phyloP scores from a whole-genome alignment of 495 filamentous ascomycete genomes.

The Aspergillus campestris region DNA sequence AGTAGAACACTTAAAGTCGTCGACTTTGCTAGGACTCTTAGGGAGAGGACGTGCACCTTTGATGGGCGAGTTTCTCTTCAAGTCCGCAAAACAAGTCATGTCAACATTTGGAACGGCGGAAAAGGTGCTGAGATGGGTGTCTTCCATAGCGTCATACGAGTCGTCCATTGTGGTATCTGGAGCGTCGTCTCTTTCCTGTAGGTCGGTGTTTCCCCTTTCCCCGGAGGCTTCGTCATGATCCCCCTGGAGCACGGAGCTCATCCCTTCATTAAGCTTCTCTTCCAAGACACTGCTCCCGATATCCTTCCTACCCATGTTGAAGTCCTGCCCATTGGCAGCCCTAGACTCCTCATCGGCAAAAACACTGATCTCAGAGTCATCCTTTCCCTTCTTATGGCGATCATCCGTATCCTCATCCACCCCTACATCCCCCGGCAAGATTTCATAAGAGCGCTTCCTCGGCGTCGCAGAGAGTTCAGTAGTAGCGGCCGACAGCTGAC shows the following conservation, averaged over 20 bases:
- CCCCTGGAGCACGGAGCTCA: conserved; percentile 35
- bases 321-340: conserved; percentile 16
- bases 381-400: conserved; percentile 26
- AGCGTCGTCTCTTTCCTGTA: conserved; percentile 13
- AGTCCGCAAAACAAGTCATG: conserved; percentile 73
- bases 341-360: conserved; percentile 25
- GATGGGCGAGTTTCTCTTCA: conserved; percentile 50
- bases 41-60: conserved; percentile 35
- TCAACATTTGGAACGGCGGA: conserved; percentile 70
- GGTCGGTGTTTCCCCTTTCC: conserved; percentile 15
- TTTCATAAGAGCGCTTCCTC: conserved; percentile 33
- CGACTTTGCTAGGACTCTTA: conserved; percentile 12
- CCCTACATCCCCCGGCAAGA: conserved; percentile 24
- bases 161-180: conserved; percentile 13
- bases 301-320: conserved; percentile 10
- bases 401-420: conserved; percentile 15
- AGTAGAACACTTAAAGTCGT: conserved; percentile 15
- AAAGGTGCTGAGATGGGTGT: conserved; percentile 79
- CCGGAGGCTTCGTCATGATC: conserved; percentile 12
- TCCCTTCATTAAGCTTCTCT: conserved; percentile 34
- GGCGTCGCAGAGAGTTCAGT: conserved; percentile 20
- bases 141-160: conserved; percentile 48
- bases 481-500: conserved; percentile 12
- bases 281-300: conserved; percentile 32
- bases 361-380: conserved; percentile 21